These are phyloP conservation scores for Tuctoria greenei DNA, from an alignment of 176 grass and related monocot species.

Conservation along the genomic window DNA sequence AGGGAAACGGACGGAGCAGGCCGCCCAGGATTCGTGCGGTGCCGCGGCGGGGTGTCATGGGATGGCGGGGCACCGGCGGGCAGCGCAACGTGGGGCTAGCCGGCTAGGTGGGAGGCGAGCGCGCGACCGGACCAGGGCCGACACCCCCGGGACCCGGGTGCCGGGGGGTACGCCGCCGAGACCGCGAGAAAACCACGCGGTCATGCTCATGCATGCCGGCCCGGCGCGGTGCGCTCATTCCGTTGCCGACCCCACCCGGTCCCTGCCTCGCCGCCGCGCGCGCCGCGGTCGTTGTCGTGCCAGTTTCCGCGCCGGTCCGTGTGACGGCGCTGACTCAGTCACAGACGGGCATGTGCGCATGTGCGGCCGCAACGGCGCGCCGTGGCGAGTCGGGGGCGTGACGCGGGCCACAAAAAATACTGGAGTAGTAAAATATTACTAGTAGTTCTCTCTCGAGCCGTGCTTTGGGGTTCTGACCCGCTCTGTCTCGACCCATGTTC, in stretches of 20 bases:
- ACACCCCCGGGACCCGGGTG: conserved; percentile 26
- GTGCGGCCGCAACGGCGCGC: conserved; percentile 8
- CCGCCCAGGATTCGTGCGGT: not conserved
- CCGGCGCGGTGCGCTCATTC: no score
- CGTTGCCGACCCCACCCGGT: not conserved
- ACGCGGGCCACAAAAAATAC: no score
- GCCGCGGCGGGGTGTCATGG: conserved; percentile 26
- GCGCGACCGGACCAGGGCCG: not conserved
- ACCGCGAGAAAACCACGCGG: not conserved
- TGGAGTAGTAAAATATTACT: no score
- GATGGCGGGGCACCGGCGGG: conserved; percentile 34
- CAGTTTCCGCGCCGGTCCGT: conserved; percentile 21
- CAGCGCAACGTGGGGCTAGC: conserved; percentile 48
- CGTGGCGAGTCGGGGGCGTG: no score
- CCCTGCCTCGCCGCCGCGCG: not conserved
- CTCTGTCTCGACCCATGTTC: not conserved
- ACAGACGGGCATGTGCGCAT: conserved; percentile 24
- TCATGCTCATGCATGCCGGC: not conserved
- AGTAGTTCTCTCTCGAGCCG: no score
- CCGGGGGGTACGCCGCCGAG: conserved; percentile 16
- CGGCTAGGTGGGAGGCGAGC: not conserved
- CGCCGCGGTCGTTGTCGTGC: not conserved
- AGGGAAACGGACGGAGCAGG: not conserved
- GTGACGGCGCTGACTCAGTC: conserved; percentile 3
- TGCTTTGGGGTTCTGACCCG: no score